Evolutionary conservation across 441 rosid species (phyloP), one percentile per base, ranked within the genome.

Genomic region (Gossypium schwendimanii): DNA sequence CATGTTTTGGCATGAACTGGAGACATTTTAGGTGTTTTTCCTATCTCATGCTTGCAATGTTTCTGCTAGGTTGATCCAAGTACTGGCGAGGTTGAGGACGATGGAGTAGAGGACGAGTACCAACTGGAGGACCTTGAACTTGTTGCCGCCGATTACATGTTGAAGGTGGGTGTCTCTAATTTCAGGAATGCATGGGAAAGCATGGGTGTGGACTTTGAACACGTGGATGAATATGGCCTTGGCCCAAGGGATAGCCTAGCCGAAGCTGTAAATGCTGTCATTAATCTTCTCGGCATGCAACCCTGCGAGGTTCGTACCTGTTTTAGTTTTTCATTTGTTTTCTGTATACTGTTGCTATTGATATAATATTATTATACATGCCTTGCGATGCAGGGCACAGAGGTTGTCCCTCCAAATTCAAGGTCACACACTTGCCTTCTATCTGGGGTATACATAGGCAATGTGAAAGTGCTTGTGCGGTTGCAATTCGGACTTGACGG

Each of bases 21-120:
- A 36, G 44, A 28, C 61, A 17, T 28, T 45, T 18, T 53, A 21
- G 39, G 39, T 28, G 53, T 24, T 62, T 75, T 33, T 15, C 26
- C 8, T 36, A 14, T 41, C 23, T 47, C 18, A 54, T 7, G 21
- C 3, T 23, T 69, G 54, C 44, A 28, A 21, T 52, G 63, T n/a
- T 62, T 76, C 63, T 28, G 66, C 73, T 82, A 92, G 99, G 97
- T 95, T 81, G 99, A 95, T 81, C 89, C 92, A 76, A 76, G 85
- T 75, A 91, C 95, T 23, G 95, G 96, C 20, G 99, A 92, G 76
- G 80, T 87, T 17, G 93, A 88, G 74, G 99, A 92, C 0, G 99
- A 93, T 81, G 99, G 98, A n/a, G 95, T 90, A 11, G 98, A 95
- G 73, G 99, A 95, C 81, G 99, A 95, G 76, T 95, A 95, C 84